Conservation (phyloP, 2,329 filamentous ascomycete species). For the Ophiostoma sp. region DNA sequence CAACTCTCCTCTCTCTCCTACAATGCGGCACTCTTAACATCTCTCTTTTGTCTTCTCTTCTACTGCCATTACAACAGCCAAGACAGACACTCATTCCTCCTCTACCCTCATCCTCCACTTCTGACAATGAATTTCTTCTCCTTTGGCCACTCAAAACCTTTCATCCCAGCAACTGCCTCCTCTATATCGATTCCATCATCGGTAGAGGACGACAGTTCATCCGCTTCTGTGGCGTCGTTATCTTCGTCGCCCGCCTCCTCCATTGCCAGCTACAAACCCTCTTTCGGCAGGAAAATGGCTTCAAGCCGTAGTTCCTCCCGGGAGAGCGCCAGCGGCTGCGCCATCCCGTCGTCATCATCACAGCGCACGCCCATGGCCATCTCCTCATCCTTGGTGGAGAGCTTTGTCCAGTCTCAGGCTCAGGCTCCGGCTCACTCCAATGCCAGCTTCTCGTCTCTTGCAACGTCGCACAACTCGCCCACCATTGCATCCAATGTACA, state of each 20-base stretch:
- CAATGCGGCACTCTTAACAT: conserved; percentile 23
- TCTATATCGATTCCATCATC: conserved; percentile 17
- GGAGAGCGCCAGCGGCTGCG: conserved; percentile 11
- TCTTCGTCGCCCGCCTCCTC: conserved; percentile 19
- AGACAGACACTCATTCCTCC: neutral
- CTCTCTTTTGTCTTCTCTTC: conserved; percentile 17
- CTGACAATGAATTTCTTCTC: conserved; percentile 19
- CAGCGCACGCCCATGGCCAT: too few species aligned
- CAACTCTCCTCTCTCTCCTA: conserved; percentile 5
- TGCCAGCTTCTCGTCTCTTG: too few species aligned
- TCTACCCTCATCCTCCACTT: neutral
- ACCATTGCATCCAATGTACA: conserved; percentile 49
- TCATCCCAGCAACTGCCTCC: conserved; percentile 12
- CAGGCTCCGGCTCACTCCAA: too few species aligned
- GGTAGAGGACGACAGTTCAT: conserved; percentile 15
- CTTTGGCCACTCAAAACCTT: conserved; percentile 7
- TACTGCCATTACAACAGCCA: neutral
- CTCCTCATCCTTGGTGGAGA: too few species aligned
- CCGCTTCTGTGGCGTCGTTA: conserved; percentile 3
- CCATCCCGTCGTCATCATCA: neutral
- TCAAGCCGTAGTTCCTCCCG: conserved; percentile 19
- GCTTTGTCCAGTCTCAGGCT: too few species aligned
- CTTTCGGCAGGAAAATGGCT: conserved; percentile 17
- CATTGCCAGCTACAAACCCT: conserved; percentile 13
- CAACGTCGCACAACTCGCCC: conserved; percentile 45